Conservation (phyloP, 2,329 filamentous ascomycete genomes). For the Aphanoascus verrucosus region DNA sequence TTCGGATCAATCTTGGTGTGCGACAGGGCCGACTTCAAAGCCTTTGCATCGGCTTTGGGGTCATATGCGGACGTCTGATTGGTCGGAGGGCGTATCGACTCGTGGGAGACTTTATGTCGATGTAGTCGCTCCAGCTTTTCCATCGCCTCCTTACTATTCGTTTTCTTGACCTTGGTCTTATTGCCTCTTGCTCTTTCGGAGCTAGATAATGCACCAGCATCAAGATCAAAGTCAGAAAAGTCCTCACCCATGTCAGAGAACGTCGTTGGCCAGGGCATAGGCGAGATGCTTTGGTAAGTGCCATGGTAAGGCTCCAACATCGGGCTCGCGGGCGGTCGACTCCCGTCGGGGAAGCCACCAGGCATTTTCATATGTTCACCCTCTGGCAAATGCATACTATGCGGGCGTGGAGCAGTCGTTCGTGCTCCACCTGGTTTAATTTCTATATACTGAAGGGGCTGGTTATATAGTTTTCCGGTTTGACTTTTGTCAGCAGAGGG, state of each 20-base stretch:
- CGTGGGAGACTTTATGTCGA: slow-evolving; percentile 39
- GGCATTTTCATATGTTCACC: slow-evolving; percentile 28
- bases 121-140: slow-evolving; percentile 34
- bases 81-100: slow-evolving; percentile 17
- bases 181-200: slow-evolving; percentile 21
- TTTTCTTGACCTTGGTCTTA: slow-evolving; percentile 20
- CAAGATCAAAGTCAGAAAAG: slow-evolving; percentile 41
- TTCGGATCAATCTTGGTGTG: slow-evolving; percentile 56
- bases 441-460: slow-evolving; percentile 21
- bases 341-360: slow-evolving; percentile 23
- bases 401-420: slow-evolving; percentile 19
- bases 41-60: slow-evolving; percentile 63
- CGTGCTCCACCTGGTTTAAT: slow-evolving; percentile 15
- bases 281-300: slow-evolving; percentile 87
- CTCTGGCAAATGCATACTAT: slow-evolving; percentile 28
- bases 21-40: slow-evolving; percentile 64
- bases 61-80: slow-evolving; percentile 71
- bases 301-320: slow-evolving; percentile 85
- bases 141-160: slow-evolving; percentile 21
- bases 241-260: slow-evolving; percentile 47
- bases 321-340: slow-evolving; percentile 62
- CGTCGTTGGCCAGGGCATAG: slow-evolving; percentile 73
- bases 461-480: background rate
- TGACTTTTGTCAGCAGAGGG: background rate
- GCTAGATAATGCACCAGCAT: slow-evolving; percentile 23